A percentile compares a stretch with the other conserved stretches of the same genome.
phyloP scores from a whole-genome alignment of 305 asterid species.

The Fraxinus dipetala region DNA sequence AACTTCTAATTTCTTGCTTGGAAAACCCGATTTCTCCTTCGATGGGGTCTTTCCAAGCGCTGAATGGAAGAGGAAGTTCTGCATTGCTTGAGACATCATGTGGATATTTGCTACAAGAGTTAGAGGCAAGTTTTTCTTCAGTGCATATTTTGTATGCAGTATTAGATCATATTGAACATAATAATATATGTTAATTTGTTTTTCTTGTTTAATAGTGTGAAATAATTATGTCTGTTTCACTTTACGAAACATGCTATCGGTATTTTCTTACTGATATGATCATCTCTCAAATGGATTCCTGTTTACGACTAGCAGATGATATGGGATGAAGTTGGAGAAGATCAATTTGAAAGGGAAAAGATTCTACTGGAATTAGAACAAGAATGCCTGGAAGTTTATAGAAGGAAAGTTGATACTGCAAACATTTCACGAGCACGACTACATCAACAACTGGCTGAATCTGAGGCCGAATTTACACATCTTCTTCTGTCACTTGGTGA shows the following conservation, averaged over 20 bases:
- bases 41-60: conserved; percentile 66
- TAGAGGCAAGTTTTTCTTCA: conserved; percentile 57
- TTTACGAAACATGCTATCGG: neutral
- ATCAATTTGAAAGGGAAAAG: conserved; percentile 68
- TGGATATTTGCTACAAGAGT: conserved; percentile 83
- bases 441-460: conserved; percentile 89
- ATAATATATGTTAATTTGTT: neutral
- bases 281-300: neutral
- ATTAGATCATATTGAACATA: neutral
- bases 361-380: conserved; percentile 75
- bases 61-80: conserved; percentile 49
- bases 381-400: conserved; percentile 83
- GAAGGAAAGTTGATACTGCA: conserved; percentile 89
- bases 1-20: conserved; percentile 24
- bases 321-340: conserved; percentile 98
- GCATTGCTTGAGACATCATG: conserved; percentile 76
- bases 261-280: conserved; percentile 1
- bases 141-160: neutral
- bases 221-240: neutral
- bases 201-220: neutral
- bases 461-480: conserved; percentile 90
- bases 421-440: conserved; percentile 79
- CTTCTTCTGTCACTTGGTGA: conserved; percentile 89
- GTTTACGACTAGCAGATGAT: conserved; percentile 57
- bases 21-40: neutral